Conservation (phyloP, 2,329 filamentous ascomycete species). For the Karstenula rhodostoma region DNA sequence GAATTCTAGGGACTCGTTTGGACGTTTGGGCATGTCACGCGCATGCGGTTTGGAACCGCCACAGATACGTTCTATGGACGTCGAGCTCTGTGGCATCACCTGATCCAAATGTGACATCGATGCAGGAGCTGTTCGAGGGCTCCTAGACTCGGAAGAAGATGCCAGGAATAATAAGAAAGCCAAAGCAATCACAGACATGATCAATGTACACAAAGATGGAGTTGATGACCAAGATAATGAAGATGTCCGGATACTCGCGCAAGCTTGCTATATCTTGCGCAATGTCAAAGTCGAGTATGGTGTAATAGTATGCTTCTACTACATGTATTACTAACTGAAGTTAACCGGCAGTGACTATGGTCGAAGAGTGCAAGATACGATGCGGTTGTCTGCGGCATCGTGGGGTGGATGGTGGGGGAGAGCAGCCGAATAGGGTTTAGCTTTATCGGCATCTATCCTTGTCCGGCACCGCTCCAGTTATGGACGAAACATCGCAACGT, state of each 20-base stretch:
- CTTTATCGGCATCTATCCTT: constrained; percentile 5
- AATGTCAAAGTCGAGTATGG: not conserved
- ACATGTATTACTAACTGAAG: not conserved
- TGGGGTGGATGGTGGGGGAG: constrained; percentile 2
- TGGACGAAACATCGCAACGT: constrained; percentile 12
- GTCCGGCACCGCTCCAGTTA: constrained; percentile 1
- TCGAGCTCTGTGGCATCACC: not conserved
- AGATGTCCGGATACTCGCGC: not conserved
- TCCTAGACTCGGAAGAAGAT: not conserved
- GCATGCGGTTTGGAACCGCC: not conserved
- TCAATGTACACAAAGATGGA: not conserved
- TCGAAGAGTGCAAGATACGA: not conserved
- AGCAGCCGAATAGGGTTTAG: constrained; percentile 1
- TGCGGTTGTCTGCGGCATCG: not conserved
- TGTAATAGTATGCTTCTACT: not conserved
- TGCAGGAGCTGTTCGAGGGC: not conserved
- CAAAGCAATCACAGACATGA: too few relatives aligned
- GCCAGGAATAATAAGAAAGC: too few relatives aligned
- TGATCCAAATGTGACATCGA: not conserved
- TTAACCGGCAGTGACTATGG: not conserved
- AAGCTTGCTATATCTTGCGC: not conserved
- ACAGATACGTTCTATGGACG: not conserved
- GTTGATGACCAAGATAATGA: not conserved
- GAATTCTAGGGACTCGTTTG: not conserved
- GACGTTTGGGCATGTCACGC: not conserved